phyloP scores from a whole-genome alignment of 2,329 filamentous ascomycete genomes.

The Aspergillus unguis region DNA sequence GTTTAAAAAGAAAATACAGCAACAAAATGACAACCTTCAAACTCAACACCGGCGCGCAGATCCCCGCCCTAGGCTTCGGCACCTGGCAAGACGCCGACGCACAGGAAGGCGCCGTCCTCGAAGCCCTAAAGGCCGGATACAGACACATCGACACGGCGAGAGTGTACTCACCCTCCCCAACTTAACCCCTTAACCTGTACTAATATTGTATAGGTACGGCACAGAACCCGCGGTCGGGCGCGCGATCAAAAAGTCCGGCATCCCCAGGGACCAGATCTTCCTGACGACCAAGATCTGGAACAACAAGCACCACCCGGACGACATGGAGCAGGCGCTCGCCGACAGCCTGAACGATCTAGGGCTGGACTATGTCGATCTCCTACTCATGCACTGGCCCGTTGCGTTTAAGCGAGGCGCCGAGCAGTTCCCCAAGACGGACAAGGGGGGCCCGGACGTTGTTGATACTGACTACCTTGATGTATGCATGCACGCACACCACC shows the following conservation, averaged over 20 bases:
- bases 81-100: constrained; percentile 54
- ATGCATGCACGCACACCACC: constrained; percentile 10
- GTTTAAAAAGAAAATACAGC: too few species aligned
- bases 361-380: constrained; percentile 66
- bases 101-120: constrained; percentile 49
- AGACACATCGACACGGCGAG: constrained; percentile 54
- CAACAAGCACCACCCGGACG: constrained; percentile 59
- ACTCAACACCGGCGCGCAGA: constrained; percentile 48
- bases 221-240: constrained; percentile 65
- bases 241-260: constrained; percentile 61
- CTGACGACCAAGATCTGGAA: constrained; percentile 68
- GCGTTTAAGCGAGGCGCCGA: constrained; percentile 51
- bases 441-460: constrained; percentile 43
- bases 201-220: constrained; percentile 44
- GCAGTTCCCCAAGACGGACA: constrained; percentile 44
- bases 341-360: constrained; percentile 61
- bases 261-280: constrained; percentile 64
- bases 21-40: constrained; percentile 37
- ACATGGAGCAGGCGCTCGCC: constrained; percentile 60
- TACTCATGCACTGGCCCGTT: constrained; percentile 65
- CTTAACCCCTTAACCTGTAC: too few species aligned
- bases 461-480: constrained; percentile 51
- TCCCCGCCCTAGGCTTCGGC: constrained; percentile 51
- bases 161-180: too few species aligned
- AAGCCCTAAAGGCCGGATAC: constrained; percentile 52